Base-by-base conservation (phyloP, 2,329 filamentous ascomycete species). In the Venturia pyrina region DNA sequence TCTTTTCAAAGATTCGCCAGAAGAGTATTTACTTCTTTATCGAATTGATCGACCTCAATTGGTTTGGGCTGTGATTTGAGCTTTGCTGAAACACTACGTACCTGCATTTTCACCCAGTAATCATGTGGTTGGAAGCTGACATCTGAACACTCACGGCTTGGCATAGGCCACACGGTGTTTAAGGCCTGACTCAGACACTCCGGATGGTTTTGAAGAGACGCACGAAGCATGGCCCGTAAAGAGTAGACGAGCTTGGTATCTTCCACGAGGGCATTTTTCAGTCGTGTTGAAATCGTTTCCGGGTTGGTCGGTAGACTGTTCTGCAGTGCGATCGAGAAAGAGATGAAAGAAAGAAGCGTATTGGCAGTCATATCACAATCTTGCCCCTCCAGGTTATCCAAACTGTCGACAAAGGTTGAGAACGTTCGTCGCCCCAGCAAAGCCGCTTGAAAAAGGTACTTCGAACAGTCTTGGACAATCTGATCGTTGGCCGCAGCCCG, bases 371-470 rank as follows among this genome's bases (percentile, higher is more conserved):
- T 50, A 5, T 53, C 17, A 10, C 15, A 2, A 10, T 34, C 50
- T n/a, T 50, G 32, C 13, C 63, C 40, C 40, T 37, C 17, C 66
- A 67, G 46, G 3, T 69, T n/a, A 10, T 67, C 61, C 37, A 65
- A 62, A 66, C 66, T 67, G 10, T 56, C 57, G 62, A 68, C 70
- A 65, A 70, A 69, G 1, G 69, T 69, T 57, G 75, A 71, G 65
- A 82, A 82, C 0, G 82, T 84, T 2, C 78, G 74, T 32, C 79
- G 75, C 63, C 85, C 88, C 0, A 89, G 74, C 0, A 89, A 67
- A 0, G 86, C 81, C 0, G 85, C 81, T 73, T 80, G 81, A 0
- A 88, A 77, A 0, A 78, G 78, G 67, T 83, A 85, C 0, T 70
- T 68, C 3, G 79, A 76, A 6, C 74, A 73, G 34, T 40, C 37